Evolutionary conservation across 495 filamentous ascomycete species (phyloP), one percentile per base, ranked within the genome.

Genomic region (Penicillium ochrochloron): DNA sequence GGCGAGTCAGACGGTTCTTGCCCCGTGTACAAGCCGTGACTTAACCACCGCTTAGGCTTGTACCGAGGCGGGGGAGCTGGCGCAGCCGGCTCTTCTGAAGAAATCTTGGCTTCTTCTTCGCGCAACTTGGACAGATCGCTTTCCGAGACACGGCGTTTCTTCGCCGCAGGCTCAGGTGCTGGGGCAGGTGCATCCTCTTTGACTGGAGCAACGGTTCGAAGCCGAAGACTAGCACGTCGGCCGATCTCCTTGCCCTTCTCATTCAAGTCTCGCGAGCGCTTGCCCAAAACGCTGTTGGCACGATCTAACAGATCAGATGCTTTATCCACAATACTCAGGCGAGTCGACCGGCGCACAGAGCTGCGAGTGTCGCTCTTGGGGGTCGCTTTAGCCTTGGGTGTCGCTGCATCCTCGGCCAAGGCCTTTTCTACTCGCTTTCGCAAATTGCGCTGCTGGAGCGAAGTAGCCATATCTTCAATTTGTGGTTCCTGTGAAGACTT

Each of bases 11-110:
- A 85, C 2, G 84, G 83, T 35, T 91, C 85, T 70, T 97, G 95
- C 19, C 94, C 95, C 5, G 92, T 86, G 70, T 96, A 99, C n/a
- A 99, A 76, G 2, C 94, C 94, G 69, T 92, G 89, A 59, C 83
- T 78, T 55, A 94, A 72, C 88, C 91, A 97, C 41, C 86, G 82
- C 82, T 94, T 96, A 41, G 70, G 68, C 63, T 70, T 80, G 52
- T 69, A 71, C 31, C 74, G 76, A 6, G 78, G 75, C 11, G 51
- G 48, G 53, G 84, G 77, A 29, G 75, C 54, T 56, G 72, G 61
- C 14, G 67, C 46, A 2, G 68, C 66, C n/a, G 78, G 69, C 55
- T 79, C 79, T 33, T 80, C 75, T 41, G 78, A 71, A 6, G 65
- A 67, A 39, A 69, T 62, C 12, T 68, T 66, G 68, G 76, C 69